Percentiles rank a stretch among this genome's conserved stretches.
These are phyloP conservation scores for Candida verbasci DNA, from an alignment of 805 yeast genomes.

Conservation along the genomic window DNA sequence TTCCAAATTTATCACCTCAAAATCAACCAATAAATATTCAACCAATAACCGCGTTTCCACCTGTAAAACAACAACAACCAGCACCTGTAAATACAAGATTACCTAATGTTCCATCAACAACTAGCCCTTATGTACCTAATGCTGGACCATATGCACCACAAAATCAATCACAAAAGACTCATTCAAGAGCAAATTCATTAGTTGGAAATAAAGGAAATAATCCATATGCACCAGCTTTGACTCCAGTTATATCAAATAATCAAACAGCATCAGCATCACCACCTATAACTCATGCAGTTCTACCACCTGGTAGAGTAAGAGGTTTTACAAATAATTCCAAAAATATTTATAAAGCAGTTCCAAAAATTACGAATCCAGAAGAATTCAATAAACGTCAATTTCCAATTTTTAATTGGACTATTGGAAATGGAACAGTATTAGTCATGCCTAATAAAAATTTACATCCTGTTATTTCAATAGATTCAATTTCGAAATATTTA, in stretches of 20 bases:
- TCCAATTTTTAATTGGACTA: constrained; percentile 68
- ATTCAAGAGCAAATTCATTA: constrained; percentile 37
- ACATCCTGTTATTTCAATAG: constrained; percentile 29
- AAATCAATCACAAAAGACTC: constrained; percentile 28
- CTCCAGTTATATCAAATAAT: constrained; percentile 1
- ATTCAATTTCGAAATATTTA: constrained; percentile 13
- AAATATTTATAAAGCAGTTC: constrained; percentile 13
- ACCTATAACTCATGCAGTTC: background rate
- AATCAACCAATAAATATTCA: background rate
- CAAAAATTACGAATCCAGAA: constrained; percentile 40
- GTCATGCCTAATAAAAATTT: constrained; percentile 30
- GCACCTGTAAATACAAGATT: constrained; percentile 19
- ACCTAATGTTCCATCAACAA: constrained; percentile 17
- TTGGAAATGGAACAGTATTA: constrained; percentile 22
- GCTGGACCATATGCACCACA: constrained; percentile 43
- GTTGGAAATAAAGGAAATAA: constrained; percentile 39
- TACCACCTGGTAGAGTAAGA: constrained; percentile 18
- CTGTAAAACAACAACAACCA: constrained; percentile 14
- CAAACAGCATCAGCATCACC: background rate
- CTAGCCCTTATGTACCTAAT: constrained; percentile 40
- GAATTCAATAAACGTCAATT: constrained; percentile 59
- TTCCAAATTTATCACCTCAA: constrained; percentile 3
- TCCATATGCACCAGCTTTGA: constrained; percentile 37
- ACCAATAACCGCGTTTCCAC: constrained; percentile 3
- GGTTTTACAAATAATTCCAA: constrained; percentile 17